Conservation (phyloP, 1,139 yeast genomes). For the Debaryomyces robertsiae region DNA sequence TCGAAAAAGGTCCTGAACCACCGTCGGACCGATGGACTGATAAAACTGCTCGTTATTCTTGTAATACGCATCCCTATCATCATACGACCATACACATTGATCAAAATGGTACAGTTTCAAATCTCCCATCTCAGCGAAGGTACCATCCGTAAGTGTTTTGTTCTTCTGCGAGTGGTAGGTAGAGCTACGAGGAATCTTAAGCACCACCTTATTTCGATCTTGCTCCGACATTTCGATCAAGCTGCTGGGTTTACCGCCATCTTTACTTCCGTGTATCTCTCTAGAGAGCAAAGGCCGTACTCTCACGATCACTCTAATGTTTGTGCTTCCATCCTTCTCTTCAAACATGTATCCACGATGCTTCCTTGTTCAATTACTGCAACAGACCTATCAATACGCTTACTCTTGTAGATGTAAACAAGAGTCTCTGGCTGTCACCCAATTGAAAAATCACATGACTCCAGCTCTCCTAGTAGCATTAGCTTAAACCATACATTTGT, state of each 20-base stretch:
- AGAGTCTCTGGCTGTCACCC: too few species aligned
- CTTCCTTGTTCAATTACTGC: too few species aligned
- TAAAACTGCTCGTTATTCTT: constrained; percentile 56
- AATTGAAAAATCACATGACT: too few species aligned
- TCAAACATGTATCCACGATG: too few species aligned
- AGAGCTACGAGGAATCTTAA: constrained; percentile 27
- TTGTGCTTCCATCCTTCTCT: constrained; percentile 17
- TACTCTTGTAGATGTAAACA: too few species aligned
- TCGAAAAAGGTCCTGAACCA: constrained; percentile 62
- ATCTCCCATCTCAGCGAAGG: constrained; percentile 19
- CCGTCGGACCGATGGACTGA: constrained; percentile 53
- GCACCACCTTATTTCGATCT: constrained; percentile 23
- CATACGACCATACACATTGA: constrained; percentile 60
- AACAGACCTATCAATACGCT: too few species aligned
- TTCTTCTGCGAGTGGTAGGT: constrained; percentile 15
- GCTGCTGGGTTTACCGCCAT: constrained; percentile 13
- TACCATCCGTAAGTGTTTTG: constrained; percentile 3
- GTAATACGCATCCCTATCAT: constrained; percentile 34
- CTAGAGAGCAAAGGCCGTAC: constrained; percentile 47
- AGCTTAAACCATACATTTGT: too few species aligned
- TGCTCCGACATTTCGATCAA: constrained; percentile 37
- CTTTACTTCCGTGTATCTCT: constrained; percentile 24
- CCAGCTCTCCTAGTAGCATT: too few species aligned
- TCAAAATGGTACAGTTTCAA: constrained; percentile 53
- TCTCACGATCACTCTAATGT: constrained; percentile 48